Conservation (phyloP, 2,329 filamentous ascomycete species). For the Penicillium sp. region DNA sequence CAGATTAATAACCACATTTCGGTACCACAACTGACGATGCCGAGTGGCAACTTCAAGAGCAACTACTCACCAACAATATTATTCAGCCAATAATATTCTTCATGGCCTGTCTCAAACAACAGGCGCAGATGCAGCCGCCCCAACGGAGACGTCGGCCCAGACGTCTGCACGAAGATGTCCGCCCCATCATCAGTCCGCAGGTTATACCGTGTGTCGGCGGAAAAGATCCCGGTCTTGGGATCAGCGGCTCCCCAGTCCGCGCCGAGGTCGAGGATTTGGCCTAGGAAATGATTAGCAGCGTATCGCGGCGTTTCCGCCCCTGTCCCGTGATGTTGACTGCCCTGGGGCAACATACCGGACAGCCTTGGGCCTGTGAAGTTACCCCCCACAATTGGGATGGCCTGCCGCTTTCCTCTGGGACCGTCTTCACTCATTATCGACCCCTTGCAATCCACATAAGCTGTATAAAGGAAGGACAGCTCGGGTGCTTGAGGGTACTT, state of each 20-base stretch:
- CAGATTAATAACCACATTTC: neutral
- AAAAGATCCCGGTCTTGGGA: constrained; percentile 31
- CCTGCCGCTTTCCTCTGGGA: constrained; percentile 27
- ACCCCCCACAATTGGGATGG: constrained; percentile 34
- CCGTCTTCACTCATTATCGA: constrained; percentile 24
- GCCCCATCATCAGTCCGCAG: constrained; percentile 32
- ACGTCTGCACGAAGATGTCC: constrained; percentile 30
- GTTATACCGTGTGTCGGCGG: constrained; percentile 35
- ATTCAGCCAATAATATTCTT: constrained; percentile 36
- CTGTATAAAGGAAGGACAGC: constrained; percentile 31
- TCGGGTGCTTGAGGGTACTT: constrained; percentile 20
- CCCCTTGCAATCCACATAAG: constrained; percentile 28
- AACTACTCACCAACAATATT: constrained; percentile 31
- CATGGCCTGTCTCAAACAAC: constrained; percentile 30
- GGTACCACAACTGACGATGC: neutral
- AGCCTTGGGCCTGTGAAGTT: constrained; percentile 34
- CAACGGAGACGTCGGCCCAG: constrained; percentile 25
- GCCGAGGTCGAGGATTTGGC: constrained; percentile 31
- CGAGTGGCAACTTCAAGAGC: neutral
- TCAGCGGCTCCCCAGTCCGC: constrained; percentile 33
- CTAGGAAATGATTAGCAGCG: constrained; percentile 4
- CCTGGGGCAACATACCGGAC: constrained; percentile 17
- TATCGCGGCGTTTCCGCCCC: neutral
- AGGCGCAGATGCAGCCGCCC: constrained; percentile 30
- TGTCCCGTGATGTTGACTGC: neutral